Percentiles rank a stretch among this genome's conserved stretches.
Evolutionary conservation across 345 rosid species (phyloP).

Genomic region (Brassica incana): DNA sequence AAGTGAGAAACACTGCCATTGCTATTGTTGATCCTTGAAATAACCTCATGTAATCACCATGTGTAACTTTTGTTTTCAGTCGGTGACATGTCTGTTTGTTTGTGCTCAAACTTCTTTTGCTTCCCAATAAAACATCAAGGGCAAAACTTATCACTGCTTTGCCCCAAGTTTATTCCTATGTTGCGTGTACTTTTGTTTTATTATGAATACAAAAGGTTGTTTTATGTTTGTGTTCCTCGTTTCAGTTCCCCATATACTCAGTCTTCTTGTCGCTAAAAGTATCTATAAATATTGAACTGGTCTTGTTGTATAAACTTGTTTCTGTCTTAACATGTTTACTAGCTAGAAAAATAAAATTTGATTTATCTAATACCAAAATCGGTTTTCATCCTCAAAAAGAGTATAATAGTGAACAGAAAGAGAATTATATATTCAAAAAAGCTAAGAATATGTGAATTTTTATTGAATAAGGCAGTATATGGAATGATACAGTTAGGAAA

Average conservation of each 20-base stretch:
- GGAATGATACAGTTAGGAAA: neutral
- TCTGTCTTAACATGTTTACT: too few relatives aligned
- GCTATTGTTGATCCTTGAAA: conserved; percentile 5
- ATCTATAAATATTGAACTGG: too few relatives aligned
- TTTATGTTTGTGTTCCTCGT: neutral
- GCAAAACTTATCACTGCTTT: neutral
- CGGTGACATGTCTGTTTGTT: neutral
- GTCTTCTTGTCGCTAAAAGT: too few relatives aligned
- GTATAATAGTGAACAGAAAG: too few relatives aligned
- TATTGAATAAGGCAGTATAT: neutral
- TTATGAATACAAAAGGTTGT: neutral
- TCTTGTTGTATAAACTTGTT: too few relatives aligned
- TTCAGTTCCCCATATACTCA: too few relatives aligned
- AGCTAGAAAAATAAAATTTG: too few relatives aligned
- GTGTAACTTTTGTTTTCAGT: neutral
- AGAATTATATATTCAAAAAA: neutral
- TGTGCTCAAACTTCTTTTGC: conserved; percentile 1
- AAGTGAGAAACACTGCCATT: neutral
- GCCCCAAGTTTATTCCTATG: neutral
- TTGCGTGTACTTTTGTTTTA: neutral
- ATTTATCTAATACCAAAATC: too few relatives aligned
- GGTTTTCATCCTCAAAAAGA: too few relatives aligned
- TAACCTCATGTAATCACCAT: neutral
- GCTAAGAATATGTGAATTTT: neutral
- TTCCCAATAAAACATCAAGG: neutral